These are phyloP conservation scores for Hypoxylon sp. DNA, from an alignment of 2,329 filamentous ascomycete species.

Conservation along the genomic window DNA sequence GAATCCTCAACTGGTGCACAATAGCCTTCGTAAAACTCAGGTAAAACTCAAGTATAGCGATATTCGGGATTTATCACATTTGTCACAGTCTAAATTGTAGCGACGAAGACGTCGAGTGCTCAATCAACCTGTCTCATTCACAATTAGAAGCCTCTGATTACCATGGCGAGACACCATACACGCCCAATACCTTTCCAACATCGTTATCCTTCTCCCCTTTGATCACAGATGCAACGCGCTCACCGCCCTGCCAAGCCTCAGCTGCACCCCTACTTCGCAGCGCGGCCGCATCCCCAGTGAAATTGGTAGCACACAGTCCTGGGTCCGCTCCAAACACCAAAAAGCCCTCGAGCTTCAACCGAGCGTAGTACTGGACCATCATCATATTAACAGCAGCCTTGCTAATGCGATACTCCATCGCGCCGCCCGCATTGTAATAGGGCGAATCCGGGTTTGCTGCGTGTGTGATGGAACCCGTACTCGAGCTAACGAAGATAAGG, in stretches of 20 bases:
- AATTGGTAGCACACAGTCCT: slow-evolving; percentile 36
- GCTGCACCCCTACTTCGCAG: slow-evolving; percentile 26
- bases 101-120: neutral
- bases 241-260: slow-evolving; percentile 32
- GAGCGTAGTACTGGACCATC: slow-evolving; percentile 43
- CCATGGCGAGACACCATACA: slow-evolving; percentile 33
- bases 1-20: no score
- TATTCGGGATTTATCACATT: neutral
- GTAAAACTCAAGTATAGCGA: no score
- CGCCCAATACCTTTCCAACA: slow-evolving; percentile 33
- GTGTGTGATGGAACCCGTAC: slow-evolving; percentile 42
- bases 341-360: slow-evolving; percentile 38
- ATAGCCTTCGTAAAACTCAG: no score
- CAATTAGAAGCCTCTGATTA: neutral
- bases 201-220: slow-evolving; percentile 34
- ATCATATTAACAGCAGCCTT: slow-evolving; percentile 53
- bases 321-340: slow-evolving; percentile 37
- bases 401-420: slow-evolving; percentile 46
- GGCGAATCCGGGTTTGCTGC: slow-evolving; percentile 41
- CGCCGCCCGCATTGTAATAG: slow-evolving; percentile 33
- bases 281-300: slow-evolving; percentile 23
- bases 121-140: neutral
- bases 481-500: slow-evolving; percentile 49
- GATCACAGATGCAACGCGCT: slow-evolving; percentile 30
- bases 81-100: neutral